Conservation (phyloP, 352 stramenopile species). For the Phytophthora citrophthora region DNA sequence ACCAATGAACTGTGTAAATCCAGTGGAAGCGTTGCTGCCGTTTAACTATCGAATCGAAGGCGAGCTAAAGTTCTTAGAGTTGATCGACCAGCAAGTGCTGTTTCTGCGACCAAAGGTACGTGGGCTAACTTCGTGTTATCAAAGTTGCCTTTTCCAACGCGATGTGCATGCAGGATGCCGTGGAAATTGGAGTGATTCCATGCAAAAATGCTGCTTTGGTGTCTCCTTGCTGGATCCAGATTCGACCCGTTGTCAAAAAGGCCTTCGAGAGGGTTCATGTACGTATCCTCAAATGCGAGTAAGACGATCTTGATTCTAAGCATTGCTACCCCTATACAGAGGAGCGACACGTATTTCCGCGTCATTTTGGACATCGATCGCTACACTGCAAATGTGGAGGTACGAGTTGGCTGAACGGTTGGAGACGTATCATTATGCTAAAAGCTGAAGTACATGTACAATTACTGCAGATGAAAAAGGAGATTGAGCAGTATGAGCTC, state of each 20-base stretch:
- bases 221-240: slow-evolving; percentile 72
- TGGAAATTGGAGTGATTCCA: slow-evolving; percentile 78
- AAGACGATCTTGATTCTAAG: slow-evolving; percentile 5
- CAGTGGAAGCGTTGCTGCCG: slow-evolving; percentile 63
- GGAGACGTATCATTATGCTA: not conserved
- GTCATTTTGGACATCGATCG: slow-evolving; percentile 69
- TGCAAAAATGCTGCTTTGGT: slow-evolving; percentile 58
- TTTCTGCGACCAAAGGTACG: slow-evolving; percentile 71
- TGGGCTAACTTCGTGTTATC: not conserved
- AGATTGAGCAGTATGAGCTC: slow-evolving; percentile 63
- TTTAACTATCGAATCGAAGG: slow-evolving; percentile 66
- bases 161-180: slow-evolving; percentile 37
- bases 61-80: slow-evolving; percentile 68
- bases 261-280: slow-evolving; percentile 77
- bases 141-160: not conserved
- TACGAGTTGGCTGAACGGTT: slow-evolving; percentile 17
- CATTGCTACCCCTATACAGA: slow-evolving; percentile 31
- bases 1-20: slow-evolving; percentile 53
- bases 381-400: slow-evolving; percentile 60
- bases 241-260: slow-evolving; percentile 57
- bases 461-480: slow-evolving; percentile 48
- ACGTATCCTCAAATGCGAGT: not conserved
- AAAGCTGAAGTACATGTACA: not conserved
- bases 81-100: slow-evolving; percentile 62
- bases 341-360: slow-evolving; percentile 63